Base-by-base conservation (phyloP, 345 rosid species). In the Triadica sebifera region DNA sequence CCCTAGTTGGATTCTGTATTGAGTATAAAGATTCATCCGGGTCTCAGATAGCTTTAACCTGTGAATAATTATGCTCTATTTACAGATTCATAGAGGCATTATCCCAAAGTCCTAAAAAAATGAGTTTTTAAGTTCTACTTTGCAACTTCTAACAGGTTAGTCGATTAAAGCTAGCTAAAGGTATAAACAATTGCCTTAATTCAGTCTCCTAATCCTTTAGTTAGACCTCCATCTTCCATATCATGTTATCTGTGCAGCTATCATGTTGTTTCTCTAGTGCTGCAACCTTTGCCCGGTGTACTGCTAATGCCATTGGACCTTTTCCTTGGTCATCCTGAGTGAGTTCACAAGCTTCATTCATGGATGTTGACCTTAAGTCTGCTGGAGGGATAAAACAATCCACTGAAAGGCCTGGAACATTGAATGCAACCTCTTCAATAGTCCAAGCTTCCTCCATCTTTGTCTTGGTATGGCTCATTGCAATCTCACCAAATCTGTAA, bases 401-500 rank as follows among this genome's bases (percentile, higher is more conserved):
- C 0, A 86, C 64, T 8, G 97, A 90, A 22, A 94, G 87, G 0
- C 98, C 98, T 0, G 98, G 98, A 70, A 94, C 84, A 58, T 94
- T 91, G 71, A 94, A 94, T 5, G 97, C 97, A 76, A 94, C 98
- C 86, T 94, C 98, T 77, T 94, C 98, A 17, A 94, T 94, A 0
- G 90, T 88, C 98, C 98, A 94, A 71, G 88, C 85, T 82, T 93
- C 96, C 83, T 93, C 98, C 98, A 93, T 93, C 86, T 85, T 93
- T n/a, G 96, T 93, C 74, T 87, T 93, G 49, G 90, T 86, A 55
- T 86, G 94, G 84, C 98, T 93, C 96, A 84, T 89, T 4, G 94
- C 94, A 63, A 78, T 82, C 85, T 92, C 95, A 5, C 97, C 98
- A 56, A 94, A 94, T 81, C 97, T 85, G 81, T 89, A 94, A 72